Evolutionary conservation across 176 grass and related monocot species (phyloP).

Genomic region (Oryza officinalis): DNA sequence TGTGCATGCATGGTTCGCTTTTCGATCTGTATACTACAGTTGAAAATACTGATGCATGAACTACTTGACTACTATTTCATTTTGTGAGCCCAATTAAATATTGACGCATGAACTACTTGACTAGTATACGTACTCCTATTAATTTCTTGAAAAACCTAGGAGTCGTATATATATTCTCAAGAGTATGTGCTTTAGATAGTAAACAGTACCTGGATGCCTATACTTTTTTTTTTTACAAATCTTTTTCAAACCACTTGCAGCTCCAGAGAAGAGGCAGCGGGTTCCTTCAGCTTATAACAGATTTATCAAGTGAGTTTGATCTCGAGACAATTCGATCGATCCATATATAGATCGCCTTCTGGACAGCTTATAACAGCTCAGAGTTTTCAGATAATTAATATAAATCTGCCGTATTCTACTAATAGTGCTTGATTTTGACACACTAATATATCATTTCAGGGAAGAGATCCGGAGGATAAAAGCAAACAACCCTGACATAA

Average conservation of each 20-base stretch:
- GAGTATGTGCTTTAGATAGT: not conserved
- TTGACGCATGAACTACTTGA: not conserved
- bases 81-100: no score
- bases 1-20: not conserved
- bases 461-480: conserved; percentile 81
- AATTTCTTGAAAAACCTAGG: not conserved
- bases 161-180: not conserved
- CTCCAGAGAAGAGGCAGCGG: conserved; percentile 66
- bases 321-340: not conserved
- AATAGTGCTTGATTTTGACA: not conserved
- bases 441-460: conserved; percentile 29
- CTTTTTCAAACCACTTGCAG: conserved; percentile 22
- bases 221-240: not conserved
- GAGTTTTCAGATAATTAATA: not conserved
- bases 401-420: not conserved
- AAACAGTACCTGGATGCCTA: not conserved
- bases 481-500: conserved; percentile 69
- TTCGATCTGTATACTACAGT: no score
- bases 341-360: not conserved
- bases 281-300: conserved; percentile 81
- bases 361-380: not conserved
- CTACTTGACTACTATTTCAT: not conserved
- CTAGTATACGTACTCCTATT: not conserved
- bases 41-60: not conserved
- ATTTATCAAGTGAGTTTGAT: conserved; percentile 76